Evolutionary conservation across 2,329 filamentous ascomycete species (phyloP).

Genomic region (Zopfia rhizophila): DNA sequence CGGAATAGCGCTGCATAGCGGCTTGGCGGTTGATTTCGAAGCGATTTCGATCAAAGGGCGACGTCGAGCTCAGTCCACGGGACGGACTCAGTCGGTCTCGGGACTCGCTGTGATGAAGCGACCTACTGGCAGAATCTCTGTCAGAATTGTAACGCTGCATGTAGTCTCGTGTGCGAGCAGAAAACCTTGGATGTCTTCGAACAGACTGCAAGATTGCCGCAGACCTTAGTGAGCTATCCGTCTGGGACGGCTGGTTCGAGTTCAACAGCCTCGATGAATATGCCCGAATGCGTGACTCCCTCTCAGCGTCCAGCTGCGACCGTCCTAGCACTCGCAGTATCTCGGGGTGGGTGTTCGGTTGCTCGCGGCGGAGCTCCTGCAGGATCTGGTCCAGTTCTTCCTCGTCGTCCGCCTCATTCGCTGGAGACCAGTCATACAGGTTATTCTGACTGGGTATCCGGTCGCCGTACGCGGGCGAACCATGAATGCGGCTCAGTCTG

Average conservation of each 20-base stretch:
- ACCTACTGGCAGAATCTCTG: constrained; percentile 41
- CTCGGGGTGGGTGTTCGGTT: constrained; percentile 51
- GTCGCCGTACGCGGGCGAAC: constrained; percentile 62
- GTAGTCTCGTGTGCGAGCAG: constrained; percentile 48
- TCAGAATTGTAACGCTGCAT: constrained; percentile 55
- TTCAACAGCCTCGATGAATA: constrained; percentile 36
- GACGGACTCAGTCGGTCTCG: constrained; percentile 36
- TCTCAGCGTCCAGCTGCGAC: constrained; percentile 47
- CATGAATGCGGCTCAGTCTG: constrained; percentile 56
- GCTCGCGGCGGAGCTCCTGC: constrained; percentile 52
- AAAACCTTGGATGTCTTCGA: constrained; percentile 52
- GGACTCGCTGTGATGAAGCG: constrained; percentile 29
- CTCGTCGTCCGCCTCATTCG: constrained; percentile 47
- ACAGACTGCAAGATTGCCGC: constrained; percentile 54
- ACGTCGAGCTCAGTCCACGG: constrained; percentile 36
- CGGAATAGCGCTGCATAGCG: constrained; percentile 43
- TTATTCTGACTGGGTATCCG: constrained; percentile 64
- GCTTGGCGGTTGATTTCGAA: constrained; percentile 34
- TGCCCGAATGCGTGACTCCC: constrained; percentile 38
- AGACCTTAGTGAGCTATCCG: constrained; percentile 50
- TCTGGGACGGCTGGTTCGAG: constrained; percentile 35
- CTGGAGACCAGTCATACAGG: constrained; percentile 70
- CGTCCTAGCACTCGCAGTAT: constrained; percentile 49
- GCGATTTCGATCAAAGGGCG: constrained; percentile 11
- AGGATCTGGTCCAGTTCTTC: constrained; percentile 55